Percentiles rank a stretch among this genome's conserved stretches.
Evolutionary conservation across 768 basidiomycete genomes (phyloP).

Genomic region (Tylopilus vinaceipallidus): DNA sequence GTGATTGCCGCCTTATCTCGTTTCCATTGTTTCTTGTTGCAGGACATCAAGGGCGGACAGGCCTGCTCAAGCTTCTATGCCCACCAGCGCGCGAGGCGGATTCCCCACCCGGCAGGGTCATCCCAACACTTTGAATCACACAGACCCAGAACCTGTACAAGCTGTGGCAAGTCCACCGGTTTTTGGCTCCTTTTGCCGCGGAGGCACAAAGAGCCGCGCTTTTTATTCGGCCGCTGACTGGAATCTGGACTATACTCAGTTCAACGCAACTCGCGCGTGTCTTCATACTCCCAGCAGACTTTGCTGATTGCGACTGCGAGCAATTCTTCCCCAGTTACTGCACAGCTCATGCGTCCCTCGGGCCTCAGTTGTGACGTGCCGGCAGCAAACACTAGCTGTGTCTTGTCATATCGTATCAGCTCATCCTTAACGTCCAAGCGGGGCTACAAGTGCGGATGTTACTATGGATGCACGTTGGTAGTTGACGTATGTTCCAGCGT

Average conservation of each 20-base stretch:
- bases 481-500: conserved; percentile 33
- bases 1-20: no score
- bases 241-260: neutral
- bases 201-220: neutral
- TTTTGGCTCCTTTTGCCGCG: neutral
- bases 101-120: neutral
- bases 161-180: neutral
- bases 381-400: conserved; percentile 2
- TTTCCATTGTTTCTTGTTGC: neutral
- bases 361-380: neutral
- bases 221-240: neutral
- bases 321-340: neutral
- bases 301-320: neutral
- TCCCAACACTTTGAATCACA: no score
- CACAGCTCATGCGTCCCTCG: neutral
- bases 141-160: neutral
- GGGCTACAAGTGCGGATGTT: conserved; percentile 46
- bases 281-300: neutral
- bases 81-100: neutral
- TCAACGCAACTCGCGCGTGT: neutral
- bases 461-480: neutral
- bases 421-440: conserved; percentile 43
- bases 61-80: no score
- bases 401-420: conserved; percentile 36
- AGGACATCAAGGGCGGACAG: no score